Evolutionary conservation across 495 filamentous ascomycete genomes (phyloP), one percentile per base, ranked within the genome.

Genomic region (Hyphodiscus hymeniophilus): DNA sequence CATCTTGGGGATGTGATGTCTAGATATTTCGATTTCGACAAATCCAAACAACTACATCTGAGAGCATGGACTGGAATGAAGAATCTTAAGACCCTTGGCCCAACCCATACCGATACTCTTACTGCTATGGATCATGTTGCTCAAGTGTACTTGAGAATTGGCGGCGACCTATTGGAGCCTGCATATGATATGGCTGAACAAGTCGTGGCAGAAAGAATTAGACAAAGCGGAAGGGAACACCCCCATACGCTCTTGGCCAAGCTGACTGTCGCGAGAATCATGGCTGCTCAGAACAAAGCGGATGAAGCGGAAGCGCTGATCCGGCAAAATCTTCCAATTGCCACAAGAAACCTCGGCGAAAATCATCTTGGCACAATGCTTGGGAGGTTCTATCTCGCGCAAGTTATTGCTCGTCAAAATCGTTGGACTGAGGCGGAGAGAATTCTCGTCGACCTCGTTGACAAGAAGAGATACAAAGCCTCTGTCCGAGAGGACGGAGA

Each of bases 271-370:
- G 60, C 56, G 7, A 45, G 48, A 8, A 55, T 63, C 38, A 59
- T 57, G 31, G 28, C 24, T 20, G 50, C 49, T 3, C 44, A 60
- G 5, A 58, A 59, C 7, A 13, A 61, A 12, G 32, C 43, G 7
- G 43, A 49, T 1, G 56, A 66, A 32, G 68, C 67, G 4, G 66
- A 65, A 42, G 17, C 43, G 1, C 24, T 62, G 2, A 48, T 69
- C 10, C 23, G 31, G 7, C 35, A 40, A 0, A 59, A 46, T 0
- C 23, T 70, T 12, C 16, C 21, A 3, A 53, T 65, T 33, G 67
- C 56, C 1, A 56, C 63, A 24, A 55, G 67, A 1, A 69, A 63
- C 42, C 58, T 70, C 1, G 66, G 65, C 17, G 41, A 54, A 18
- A 40, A 63, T 38, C 66, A 72, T 45, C 23, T 65, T 18, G 67